Evolutionary conservation across 768 basidiomycete species (phyloP).

Genomic region (Coprinopsis marcescibilis): DNA sequence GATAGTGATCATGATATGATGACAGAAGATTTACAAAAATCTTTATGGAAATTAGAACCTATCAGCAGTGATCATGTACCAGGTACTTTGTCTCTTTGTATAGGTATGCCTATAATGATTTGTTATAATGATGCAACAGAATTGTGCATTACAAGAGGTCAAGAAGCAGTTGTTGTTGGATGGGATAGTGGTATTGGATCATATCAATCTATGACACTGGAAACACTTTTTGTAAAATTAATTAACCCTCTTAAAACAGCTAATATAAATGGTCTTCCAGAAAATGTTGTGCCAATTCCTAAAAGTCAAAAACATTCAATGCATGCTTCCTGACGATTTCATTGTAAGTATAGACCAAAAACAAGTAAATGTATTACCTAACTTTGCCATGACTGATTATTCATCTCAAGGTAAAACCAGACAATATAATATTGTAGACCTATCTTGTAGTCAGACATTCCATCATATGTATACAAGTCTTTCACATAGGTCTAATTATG

Average conservation of each 20-base stretch:
- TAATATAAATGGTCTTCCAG: constrained; percentile 19
- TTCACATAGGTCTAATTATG: neutral
- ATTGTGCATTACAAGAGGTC: constrained; percentile 8
- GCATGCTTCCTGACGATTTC: neutral
- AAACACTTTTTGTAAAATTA: constrained; percentile 24
- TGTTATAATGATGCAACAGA: constrained; percentile 17
- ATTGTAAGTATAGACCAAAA: neutral
- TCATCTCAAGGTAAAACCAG: constrained; percentile 7
- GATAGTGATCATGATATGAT: neutral
- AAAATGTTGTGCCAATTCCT: constrained; percentile 24
- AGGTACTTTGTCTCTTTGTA: constrained; percentile 16
- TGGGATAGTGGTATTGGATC: constrained; percentile 4
- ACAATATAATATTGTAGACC: neutral
- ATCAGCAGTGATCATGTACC: constrained; percentile 9
- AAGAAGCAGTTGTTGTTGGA: constrained; percentile 13
- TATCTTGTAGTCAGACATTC: neutral
- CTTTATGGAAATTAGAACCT: neutral
- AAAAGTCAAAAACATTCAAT: neutral
- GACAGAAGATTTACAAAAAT: neutral
- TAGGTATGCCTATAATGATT: constrained; percentile 21
- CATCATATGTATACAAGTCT: constrained; percentile 1
- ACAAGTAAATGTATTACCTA: constrained; percentile 1
- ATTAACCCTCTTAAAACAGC: constrained; percentile 18
- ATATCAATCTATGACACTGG: constrained; percentile 9
- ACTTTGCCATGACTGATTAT: constrained; percentile 8